Conservation (phyloP, 2,329 filamentous ascomycete genomes). For the Biscogniauxia sp. region DNA sequence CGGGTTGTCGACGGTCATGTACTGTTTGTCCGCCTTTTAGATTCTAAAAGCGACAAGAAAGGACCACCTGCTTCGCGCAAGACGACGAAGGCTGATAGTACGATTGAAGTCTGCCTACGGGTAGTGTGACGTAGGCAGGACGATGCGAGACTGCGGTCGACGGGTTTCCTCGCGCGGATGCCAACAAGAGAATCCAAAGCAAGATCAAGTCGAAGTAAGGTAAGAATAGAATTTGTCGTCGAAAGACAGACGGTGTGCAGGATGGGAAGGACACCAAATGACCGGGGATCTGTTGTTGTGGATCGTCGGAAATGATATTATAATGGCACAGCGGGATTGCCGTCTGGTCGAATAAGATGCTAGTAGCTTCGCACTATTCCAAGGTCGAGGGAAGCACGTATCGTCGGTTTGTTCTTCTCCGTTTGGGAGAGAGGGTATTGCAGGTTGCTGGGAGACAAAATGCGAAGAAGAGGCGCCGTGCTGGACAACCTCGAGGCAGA, state of each 20-base stretch:
- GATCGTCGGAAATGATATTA: background rate
- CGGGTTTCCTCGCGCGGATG: background rate
- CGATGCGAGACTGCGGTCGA: background rate
- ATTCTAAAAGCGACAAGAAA: background rate
- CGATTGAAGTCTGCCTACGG: background rate
- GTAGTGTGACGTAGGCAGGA: background rate
- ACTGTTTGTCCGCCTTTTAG: background rate
- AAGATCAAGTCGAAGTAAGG: background rate
- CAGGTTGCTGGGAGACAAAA: constrained; percentile 6
- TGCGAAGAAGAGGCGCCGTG: constrained; percentile 13
- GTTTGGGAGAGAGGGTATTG: constrained; percentile 2
- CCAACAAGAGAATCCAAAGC: background rate
- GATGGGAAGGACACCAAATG: background rate
- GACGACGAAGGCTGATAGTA: background rate
- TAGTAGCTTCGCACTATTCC: background rate
- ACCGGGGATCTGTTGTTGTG: background rate
- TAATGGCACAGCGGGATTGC: background rate
- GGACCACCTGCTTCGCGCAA: background rate
- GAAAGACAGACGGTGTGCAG: background rate
- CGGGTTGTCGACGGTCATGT: too few relatives aligned
- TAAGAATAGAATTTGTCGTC: background rate
- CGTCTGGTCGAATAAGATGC: background rate
- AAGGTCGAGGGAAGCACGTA: background rate
- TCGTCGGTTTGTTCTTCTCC: background rate
- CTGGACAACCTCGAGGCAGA: constrained; percentile 14